A percentile compares a stretch with the other conserved stretches of the same genome.
Evolutionary conservation across 2,329 filamentous ascomycete species (phyloP).

Genomic region (Tolypocladium sp.): DNA sequence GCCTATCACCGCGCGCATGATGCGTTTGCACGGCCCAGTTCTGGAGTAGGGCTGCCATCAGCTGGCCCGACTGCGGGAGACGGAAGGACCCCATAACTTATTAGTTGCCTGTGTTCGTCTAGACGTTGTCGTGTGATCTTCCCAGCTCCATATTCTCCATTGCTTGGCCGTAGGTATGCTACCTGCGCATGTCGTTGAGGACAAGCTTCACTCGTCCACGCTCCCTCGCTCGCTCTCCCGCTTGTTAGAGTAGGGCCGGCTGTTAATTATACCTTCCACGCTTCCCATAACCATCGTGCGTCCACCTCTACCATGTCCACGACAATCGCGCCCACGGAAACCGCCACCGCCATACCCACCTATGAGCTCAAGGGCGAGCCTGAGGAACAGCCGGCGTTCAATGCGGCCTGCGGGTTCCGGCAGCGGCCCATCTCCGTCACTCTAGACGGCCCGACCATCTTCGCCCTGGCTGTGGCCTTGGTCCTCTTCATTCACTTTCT

Average conservation of each 20-base stretch:
- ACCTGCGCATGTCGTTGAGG: neutral
- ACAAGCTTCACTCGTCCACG: neutral
- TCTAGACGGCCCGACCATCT: conserved; percentile 39
- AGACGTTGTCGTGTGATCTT: neutral
- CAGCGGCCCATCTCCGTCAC: conserved; percentile 45
- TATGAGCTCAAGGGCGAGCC: conserved; percentile 8
- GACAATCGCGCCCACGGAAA: conserved; percentile 16
- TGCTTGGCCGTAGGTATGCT: neutral
- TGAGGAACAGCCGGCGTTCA: neutral
- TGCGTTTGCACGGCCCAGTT: neutral
- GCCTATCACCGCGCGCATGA: neutral
- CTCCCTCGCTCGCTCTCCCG: neutral
- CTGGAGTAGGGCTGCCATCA: neutral
- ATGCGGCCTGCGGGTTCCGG: conserved; percentile 18
- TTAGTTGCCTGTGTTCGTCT: neutral
- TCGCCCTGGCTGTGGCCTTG: conserved; percentile 33
- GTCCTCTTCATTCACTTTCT: conserved; percentile 43
- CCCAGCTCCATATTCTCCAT: neutral
- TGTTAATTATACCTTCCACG: too few species aligned
- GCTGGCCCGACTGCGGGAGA: neutral
- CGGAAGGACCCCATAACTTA: neutral
- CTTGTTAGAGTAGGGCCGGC: neutral
- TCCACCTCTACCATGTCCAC: conserved; percentile 13
- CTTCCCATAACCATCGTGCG: neutral
- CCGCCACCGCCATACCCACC: conserved; percentile 10